Percentiles rank a stretch among this genome's conserved stretches.
Evolutionary conservation across 2,329 filamentous ascomycete genomes (phyloP).

Genomic region (Cercospora citrullina): DNA sequence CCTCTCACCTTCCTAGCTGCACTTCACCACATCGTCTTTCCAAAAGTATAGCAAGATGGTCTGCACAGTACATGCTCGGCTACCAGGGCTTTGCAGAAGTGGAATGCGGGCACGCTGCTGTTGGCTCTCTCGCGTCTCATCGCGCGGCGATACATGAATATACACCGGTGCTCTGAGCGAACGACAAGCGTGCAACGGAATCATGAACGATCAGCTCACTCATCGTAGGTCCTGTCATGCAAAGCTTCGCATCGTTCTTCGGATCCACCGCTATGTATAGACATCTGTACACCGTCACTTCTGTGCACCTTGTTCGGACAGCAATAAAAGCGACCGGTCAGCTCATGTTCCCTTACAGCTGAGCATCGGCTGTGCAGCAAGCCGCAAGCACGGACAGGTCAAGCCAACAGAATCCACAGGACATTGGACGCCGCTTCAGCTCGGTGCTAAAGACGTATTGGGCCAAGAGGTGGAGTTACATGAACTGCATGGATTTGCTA

Average conservation of each 20-base stretch:
- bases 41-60: not conserved
- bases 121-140: not conserved
- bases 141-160: not conserved
- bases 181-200: not conserved
- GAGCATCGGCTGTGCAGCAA: not conserved
- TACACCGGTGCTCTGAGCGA: not conserved
- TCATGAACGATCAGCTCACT: not conserved
- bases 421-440: not conserved
- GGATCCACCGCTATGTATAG: not conserved
- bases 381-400: not conserved
- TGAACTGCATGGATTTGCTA: not conserved
- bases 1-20: not conserved
- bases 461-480: not conserved
- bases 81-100: not conserved
- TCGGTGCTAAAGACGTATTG: not conserved
- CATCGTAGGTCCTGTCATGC: not conserved
- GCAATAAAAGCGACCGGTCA: not conserved
- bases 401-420: not conserved
- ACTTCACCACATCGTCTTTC: not conserved
- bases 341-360: not conserved
- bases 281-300: not conserved
- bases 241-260: not conserved
- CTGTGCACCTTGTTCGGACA: not conserved
- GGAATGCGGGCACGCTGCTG: not conserved
- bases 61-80: not conserved